phyloP scores from a whole-genome alignment of 2,329 filamentous ascomycete species.

The Didymella keratinophila region DNA sequence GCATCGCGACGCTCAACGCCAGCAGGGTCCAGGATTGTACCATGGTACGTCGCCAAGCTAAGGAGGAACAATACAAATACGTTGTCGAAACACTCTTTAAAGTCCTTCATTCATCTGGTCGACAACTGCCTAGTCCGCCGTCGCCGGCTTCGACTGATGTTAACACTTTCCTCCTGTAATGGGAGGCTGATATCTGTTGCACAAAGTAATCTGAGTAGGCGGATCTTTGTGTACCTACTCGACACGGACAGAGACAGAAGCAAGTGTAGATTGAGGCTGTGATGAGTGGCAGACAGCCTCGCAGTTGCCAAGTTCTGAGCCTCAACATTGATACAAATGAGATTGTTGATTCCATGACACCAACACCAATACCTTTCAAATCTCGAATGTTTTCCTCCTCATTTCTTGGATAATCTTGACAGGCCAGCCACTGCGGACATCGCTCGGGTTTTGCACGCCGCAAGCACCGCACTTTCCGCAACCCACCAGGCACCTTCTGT shows the following conservation, averaged over 20 bases:
- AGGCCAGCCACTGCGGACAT: background rate
- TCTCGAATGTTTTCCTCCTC: background rate
- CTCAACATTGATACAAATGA: too few species aligned
- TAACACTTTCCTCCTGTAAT: background rate
- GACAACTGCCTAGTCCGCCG: background rate
- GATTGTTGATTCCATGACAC: too few species aligned
- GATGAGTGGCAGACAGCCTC: too few species aligned
- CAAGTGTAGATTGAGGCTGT: too few species aligned
- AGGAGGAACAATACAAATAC: background rate
- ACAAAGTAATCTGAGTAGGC: too few species aligned
- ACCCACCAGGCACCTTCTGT: background rate
- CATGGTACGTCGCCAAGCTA: background rate
- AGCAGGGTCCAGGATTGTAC: background rate
- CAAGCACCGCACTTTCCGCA: background rate
- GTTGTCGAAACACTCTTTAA: background rate
- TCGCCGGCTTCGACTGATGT: background rate
- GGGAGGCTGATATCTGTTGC: too few species aligned
- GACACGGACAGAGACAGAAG: too few species aligned
- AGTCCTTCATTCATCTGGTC: background rate
- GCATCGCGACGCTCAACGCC: too few species aligned
- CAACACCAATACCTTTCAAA: background rate
- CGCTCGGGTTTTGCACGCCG: background rate
- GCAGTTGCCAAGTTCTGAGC: too few species aligned
- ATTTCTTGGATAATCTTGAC: background rate
- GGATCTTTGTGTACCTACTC: too few species aligned